Evolutionary conservation across 2,329 filamentous ascomycete species (phyloP), one percentile per base, ranked within the genome.

Genomic region (Hymenoscyphus fraxineus): DNA sequence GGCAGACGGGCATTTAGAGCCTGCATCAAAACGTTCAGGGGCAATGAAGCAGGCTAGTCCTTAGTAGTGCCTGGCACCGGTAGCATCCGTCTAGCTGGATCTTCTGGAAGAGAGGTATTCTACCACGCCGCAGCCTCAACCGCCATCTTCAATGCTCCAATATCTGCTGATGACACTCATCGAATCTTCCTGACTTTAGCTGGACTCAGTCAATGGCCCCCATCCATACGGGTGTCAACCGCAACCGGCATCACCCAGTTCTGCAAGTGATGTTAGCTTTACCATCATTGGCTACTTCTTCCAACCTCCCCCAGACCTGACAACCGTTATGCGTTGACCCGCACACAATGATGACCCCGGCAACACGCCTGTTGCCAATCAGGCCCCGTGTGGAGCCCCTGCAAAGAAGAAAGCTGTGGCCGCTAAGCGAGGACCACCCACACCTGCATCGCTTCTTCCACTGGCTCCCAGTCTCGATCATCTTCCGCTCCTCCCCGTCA

Each of bases 301-400:
- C 60, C 47, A 59, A 54, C 55, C 31, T 61, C 60, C 55, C 60
- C 67, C 62, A 65, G 67, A 68, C 67, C 64, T 70, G 67, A 69
- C 67, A 72, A 71, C 71, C 71, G 72, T 67, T 68, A 67, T 73
- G 71, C 70, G 65, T 70, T 66, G 64, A 68, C 68, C 71, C 71
- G 68, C 68, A 68, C 68, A 60, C 64, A 22, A 22, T 27, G 58
- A 64, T 65, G 62, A 65, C 65, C 66, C 65, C 60, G 66, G 62
- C 69, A 61, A 68, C 65, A 61, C 66, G 56, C 65, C 59, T 38
- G 67, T 61, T 57, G 58, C 71, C 70, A 72, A 72, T 74, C 68
- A 71, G 67, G 67, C 64, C 59, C 62, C 62, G 47, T 64, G 62
- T 31, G 47, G 62, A 65, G 44, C 7, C 44, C 44, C 44, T 51